Evolutionary conservation across 257 asterid species (phyloP).

Genomic region (Anisodus acutangulus): DNA sequence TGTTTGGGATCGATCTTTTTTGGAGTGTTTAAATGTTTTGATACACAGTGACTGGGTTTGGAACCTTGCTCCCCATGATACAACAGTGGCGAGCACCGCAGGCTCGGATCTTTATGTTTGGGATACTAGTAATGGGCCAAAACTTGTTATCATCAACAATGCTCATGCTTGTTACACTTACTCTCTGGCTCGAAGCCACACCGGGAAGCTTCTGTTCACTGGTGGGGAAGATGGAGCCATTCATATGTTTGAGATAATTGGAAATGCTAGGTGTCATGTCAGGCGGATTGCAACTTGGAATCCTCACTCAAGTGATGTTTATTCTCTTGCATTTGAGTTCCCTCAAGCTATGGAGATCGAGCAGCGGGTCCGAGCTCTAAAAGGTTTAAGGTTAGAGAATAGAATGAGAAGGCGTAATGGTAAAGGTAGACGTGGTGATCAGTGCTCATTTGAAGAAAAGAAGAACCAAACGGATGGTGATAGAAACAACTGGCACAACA

Average conservation of each 20-base stretch:
- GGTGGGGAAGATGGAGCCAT: slow-evolving; percentile 96
- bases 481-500: slow-evolving; percentile 68
- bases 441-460: slow-evolving; percentile 72
- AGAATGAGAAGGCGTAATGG: slow-evolving; percentile 74
- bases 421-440: slow-evolving; percentile 59
- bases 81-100: slow-evolving; percentile 73
- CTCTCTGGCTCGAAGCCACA: slow-evolving; percentile 80
- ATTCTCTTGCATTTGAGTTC: slow-evolving; percentile 89
- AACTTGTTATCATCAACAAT: slow-evolving; percentile 44
- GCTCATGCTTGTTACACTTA: slow-evolving; percentile 67
- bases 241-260: slow-evolving; percentile 78
- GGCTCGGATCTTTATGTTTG: slow-evolving; percentile 77
- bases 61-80: slow-evolving; percentile 85
- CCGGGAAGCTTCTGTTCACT: slow-evolving; percentile 82
- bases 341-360: slow-evolving; percentile 89
- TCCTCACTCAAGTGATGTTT: slow-evolving; percentile 77
- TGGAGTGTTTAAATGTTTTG: slow-evolving; percentile 70
- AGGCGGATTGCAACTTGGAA: slow-evolving; percentile 75
- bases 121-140: slow-evolving; percentile 64
- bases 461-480: slow-evolving; percentile 67
- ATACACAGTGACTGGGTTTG: slow-evolving; percentile 91
- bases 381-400: slow-evolving; percentile 73
- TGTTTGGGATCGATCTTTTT: slow-evolving; percentile 73
- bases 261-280: slow-evolving; percentile 39
- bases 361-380: slow-evolving; percentile 51